Base-by-base conservation (phyloP, 2,329 filamentous ascomycete genomes). In the Aspergillus fijiensis region DNA sequence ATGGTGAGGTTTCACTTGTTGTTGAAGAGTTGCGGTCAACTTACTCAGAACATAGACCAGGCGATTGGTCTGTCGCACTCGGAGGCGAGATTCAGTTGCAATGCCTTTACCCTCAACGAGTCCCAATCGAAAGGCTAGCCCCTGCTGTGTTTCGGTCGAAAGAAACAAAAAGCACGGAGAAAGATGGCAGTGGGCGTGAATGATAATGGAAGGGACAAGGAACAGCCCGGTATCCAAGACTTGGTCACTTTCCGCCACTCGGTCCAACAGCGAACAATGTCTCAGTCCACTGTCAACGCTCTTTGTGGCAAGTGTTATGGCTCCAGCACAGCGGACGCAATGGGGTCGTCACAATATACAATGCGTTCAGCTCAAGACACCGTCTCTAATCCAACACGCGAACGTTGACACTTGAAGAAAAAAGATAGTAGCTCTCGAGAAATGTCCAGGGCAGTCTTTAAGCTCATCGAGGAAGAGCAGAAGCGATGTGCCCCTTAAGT, bases 1-100 rank as follows among this genome's bases (percentile, higher is more conserved):
- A 66, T 67, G 65, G 67, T 60, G 64, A 63, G 51, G 65, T 67
- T 68, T 68, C 62, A 64, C 63, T 60, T 63, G 58, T 42, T 50
- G 33, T 21, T 55, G 49, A 23, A 52, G 50, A 45, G 16, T 45
- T 29, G 49, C 33, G 31, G 47, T 50, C 58, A 61, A 60, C 61
- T 58, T 58, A 63, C 60, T 25, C 51, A 42, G 31, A 59, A 19
- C 47, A 14, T 52, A 10, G 25, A 47, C 29, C n/a, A 48, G 42
- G 25, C 27, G 51, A 45, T 51, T n/a, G 31, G 14, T 35, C 25
- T 49, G 31, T 47, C 5, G 51, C 49, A 31, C 49, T 39, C 23
- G 10, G 39, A 25, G 16, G 33, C 45, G 27, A 39, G 11, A 12
- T 54, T 48, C 23, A 14, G 25, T 51, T 52, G 23, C 11, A 33